A percentile compares a stretch with the other conserved stretches of the same genome.
Conservation (phyloP, 345 rosid species). For the Eucalyptus erythrocorys region DNA sequence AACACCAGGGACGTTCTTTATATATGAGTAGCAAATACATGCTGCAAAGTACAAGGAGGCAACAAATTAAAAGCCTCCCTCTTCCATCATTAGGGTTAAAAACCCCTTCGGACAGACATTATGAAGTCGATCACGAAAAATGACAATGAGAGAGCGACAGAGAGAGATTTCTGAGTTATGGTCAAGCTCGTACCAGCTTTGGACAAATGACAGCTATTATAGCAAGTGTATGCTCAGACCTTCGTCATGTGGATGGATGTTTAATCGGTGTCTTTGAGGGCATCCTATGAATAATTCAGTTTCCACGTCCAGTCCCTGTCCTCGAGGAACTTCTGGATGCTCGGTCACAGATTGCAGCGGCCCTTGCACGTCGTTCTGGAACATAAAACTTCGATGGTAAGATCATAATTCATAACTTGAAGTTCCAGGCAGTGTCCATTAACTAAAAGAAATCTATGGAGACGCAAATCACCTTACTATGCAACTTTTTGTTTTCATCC, state of each 20-base stretch:
- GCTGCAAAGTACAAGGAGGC: background rate
- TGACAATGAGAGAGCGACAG: background rate
- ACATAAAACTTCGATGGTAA: background rate
- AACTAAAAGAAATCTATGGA: background rate
- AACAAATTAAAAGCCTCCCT: background rate
- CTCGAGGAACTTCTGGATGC: background rate
- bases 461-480: conserved; percentile 28
- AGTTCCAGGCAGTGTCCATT: background rate
- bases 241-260: background rate
- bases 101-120: background rate
- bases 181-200: background rate
- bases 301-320: conserved; percentile 47
- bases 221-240: background rate
- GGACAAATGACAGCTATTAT: background rate
- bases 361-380: background rate
- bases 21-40: background rate
- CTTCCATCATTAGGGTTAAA: background rate
- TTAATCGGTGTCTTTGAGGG: conserved; percentile 27
- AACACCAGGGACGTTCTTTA: background rate
- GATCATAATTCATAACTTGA: background rate
- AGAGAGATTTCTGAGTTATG: background rate
- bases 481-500: conserved; percentile 41
- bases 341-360: too few relatives aligned
- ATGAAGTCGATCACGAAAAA: background rate
- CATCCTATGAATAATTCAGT: conserved; percentile 70